phyloP scores from a whole-genome alignment of 2,329 filamentous ascomycete species.

The Didymella exigua region DNA sequence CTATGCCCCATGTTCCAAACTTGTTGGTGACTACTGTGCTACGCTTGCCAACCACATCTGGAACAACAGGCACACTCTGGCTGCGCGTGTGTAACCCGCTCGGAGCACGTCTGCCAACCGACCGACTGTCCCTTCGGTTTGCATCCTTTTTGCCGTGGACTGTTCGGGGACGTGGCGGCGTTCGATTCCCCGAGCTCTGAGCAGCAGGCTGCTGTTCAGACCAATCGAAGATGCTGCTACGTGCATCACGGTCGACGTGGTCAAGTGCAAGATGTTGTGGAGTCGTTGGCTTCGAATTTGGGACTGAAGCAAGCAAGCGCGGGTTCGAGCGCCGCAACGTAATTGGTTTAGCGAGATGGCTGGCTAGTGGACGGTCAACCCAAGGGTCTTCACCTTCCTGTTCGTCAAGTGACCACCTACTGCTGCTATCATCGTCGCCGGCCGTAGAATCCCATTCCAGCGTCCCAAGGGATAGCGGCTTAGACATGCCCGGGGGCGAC shows the following conservation, averaged over 20 bases:
- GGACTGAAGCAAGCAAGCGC: constrained; percentile 35
- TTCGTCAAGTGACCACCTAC: constrained; percentile 51
- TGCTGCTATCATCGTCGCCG: constrained; percentile 48
- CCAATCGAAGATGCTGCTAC: constrained; percentile 79
- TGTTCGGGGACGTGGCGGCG: constrained; percentile 71
- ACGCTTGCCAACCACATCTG: constrained; percentile 63
- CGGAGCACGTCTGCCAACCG: constrained; percentile 70
- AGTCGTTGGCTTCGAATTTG: constrained; percentile 47
- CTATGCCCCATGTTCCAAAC: constrained; percentile 81
- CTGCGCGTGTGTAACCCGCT: constrained; percentile 74
- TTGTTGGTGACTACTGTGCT: constrained; percentile 65
- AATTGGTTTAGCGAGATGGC: constrained; percentile 39
- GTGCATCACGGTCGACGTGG: constrained; percentile 51
- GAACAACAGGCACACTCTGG: constrained; percentile 76
- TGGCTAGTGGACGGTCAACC: constrained; percentile 47
- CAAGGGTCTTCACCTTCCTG: constrained; percentile 47
- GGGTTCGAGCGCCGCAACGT: constrained; percentile 42
- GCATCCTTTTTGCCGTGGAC: constrained; percentile 77
- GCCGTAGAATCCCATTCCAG: constrained; percentile 49
- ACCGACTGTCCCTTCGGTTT: constrained; percentile 72
- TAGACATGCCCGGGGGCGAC: constrained; percentile 53
- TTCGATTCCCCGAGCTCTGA: constrained; percentile 63
- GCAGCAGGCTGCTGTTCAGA: constrained; percentile 69
- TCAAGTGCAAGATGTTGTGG: constrained; percentile 46
- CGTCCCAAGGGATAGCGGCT: constrained; percentile 48